Base-by-base conservation (phyloP, 371 early-diverging fungal species). In the Rhizopus arrhizus region DNA sequence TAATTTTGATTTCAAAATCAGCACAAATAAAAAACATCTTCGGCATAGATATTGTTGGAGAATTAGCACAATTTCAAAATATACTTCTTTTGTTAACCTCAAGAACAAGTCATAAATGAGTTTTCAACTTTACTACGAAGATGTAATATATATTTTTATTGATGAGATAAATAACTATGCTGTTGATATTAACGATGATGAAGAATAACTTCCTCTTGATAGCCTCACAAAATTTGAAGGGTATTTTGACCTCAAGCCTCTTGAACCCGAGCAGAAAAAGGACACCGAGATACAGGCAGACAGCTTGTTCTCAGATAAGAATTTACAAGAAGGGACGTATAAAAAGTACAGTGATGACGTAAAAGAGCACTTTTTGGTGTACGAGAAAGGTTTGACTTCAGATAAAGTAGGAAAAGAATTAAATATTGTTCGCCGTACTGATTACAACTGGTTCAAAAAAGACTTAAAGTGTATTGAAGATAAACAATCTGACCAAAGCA, bases 341-440 rank as follows among this genome's bases (percentile, higher is more conserved):
- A 41, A 38, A n/a, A n/a, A 40, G 34, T 32, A 56, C 46, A 35
- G 56, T 8, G 45, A 56, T 32, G 45, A 56, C 46, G 33, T 56
- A 7, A 31, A 42, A 33, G 33, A 41, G 5, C 42, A 55, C 41
- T 36, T 55, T 33, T 55, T 55, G 45, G 45, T 55, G 11, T 42
- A 55, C 43, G 29, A 57, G 33, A 45, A 47, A 57, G 58, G 49
- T 22, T 28, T 59, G n/a, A 53, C 53, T 35, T 43, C 47, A 46
- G 60, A 36, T 12, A 46, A 60, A 43, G 53, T 47, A 60, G 61
- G 32, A 47, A 54, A 53, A 42, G 47, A 61, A 22, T 41, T 53
- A 3, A 47, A 15, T 35, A 31, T 54, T 13, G 40, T 47, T 28
- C 48, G 49, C 28, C n/a, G 55, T 38, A 61, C 55, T n/a, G 61